Percentiles rank a stretch among this genome's conserved stretches.
phyloP scores from a whole-genome alignment of 1,284 basidiomycete species.

The Xerocomus nothofagi region DNA sequence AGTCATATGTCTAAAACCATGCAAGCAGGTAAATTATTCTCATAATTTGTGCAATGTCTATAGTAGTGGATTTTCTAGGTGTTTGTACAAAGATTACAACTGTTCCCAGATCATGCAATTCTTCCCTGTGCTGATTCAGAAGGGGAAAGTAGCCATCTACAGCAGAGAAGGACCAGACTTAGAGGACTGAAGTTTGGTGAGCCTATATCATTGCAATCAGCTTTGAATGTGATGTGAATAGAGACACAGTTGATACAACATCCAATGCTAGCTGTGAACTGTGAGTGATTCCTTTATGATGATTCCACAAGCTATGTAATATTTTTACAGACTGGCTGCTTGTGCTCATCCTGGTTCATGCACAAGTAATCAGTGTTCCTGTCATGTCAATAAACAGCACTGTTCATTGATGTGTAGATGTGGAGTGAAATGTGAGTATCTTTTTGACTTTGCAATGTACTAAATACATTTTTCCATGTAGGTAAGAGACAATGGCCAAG shows the following conservation, averaged over 20 bases:
- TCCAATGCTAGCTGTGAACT: background rate
- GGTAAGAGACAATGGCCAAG: conserved; percentile 30
- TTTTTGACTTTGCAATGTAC: background rate
- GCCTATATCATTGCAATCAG: background rate
- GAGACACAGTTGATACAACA: conserved; percentile 12
- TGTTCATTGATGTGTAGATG: conserved; percentile 44
- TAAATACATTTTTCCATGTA: background rate
- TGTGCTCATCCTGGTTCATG: conserved; percentile 46
- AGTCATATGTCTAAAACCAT: conserved; percentile 37
- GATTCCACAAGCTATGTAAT: background rate
- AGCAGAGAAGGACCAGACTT: conserved; percentile 1
- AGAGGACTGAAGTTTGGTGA: conserved; percentile 20
- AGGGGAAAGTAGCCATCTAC: background rate
- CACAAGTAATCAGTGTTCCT: conserved; percentile 32
- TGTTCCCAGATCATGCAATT: conserved; percentile 31
- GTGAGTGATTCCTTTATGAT: conserved; percentile 9
- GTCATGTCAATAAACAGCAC: conserved; percentile 31
- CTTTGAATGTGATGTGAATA: background rate
- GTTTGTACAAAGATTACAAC: conserved; percentile 23
- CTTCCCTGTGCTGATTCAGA: conserved; percentile 6
- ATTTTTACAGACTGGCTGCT: conserved; percentile 28
- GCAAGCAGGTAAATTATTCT: conserved; percentile 35
- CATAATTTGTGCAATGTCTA: background rate
- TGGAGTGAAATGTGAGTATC: conserved; percentile 36
- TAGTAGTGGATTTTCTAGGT: background rate